These are phyloP conservation scores for Iris pallida DNA, from an alignment of 116 monocot genomes.

Conservation along the genomic window DNA sequence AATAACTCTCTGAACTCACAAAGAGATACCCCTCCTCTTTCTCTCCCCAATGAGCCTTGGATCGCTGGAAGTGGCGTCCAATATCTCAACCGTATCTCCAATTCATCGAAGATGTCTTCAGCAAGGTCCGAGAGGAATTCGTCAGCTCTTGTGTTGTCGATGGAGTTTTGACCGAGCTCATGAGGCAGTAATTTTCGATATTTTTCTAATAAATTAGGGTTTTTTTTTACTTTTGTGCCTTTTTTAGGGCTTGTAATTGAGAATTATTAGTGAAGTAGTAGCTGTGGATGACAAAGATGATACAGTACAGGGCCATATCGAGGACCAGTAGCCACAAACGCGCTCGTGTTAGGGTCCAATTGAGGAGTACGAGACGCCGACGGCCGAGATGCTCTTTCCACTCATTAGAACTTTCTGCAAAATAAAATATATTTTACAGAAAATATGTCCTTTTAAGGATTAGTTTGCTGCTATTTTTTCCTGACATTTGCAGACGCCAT, in stretches of 20 bases:
- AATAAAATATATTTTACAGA: neutral
- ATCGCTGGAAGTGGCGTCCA: slow-evolving; percentile 19
- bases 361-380: slow-evolving; percentile 49
- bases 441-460: neutral
- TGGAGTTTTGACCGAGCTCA: slow-evolving; percentile 30
- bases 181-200: slow-evolving; percentile 23
- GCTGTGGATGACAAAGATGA: slow-evolving; percentile 63
- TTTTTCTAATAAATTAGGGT: neutral
- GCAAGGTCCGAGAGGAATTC: slow-evolving; percentile 32
- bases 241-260: neutral
- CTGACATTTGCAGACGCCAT: slow-evolving; percentile 31
- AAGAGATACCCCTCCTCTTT: neutral
- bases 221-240: neutral
- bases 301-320: slow-evolving; percentile 36
- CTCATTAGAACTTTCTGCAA: slow-evolving; percentile 14
- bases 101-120: slow-evolving; percentile 29
- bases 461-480: neutral
- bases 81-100: slow-evolving; percentile 27
- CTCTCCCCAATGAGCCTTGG: neutral
- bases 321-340: too few species aligned
- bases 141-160: slow-evolving; percentile 22
- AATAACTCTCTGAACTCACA: slow-evolving; percentile 5
- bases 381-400: slow-evolving; percentile 56
- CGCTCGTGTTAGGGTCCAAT: too few species aligned
- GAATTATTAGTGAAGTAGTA: neutral